These are phyloP conservation scores for Melampsora larici-populina DNA, from an alignment of 1,284 basidiomycete species.

Conservation along the genomic window DNA sequence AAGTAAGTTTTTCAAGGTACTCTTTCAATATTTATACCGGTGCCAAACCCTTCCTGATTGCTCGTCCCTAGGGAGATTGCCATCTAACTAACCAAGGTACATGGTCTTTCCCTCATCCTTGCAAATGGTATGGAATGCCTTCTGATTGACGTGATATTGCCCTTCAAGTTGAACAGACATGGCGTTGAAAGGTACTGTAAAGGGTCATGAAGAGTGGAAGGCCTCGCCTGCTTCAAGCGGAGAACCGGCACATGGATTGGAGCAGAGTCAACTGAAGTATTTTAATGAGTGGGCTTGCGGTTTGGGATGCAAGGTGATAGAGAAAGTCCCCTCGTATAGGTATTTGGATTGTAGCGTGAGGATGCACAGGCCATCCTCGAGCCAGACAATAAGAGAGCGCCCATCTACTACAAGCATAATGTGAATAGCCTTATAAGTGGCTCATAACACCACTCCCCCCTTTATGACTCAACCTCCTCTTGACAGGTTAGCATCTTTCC, in stretches of 20 bases:
- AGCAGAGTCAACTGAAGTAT: not conserved
- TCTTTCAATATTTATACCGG: not conserved
- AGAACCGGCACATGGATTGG: slow-evolving; percentile 15
- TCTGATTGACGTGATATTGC: not conserved
- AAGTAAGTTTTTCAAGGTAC: slow-evolving; percentile 54
- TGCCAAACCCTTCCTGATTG: not conserved
- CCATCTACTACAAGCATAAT: too few relatives aligned
- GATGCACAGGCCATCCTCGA: too few relatives aligned
- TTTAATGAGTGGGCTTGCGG: too few relatives aligned
- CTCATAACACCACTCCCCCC: too few relatives aligned
- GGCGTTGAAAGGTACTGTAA: slow-evolving; percentile 93
- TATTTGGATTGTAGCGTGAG: too few relatives aligned
- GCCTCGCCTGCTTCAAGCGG: slow-evolving; percentile 18
- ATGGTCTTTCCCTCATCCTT: not conserved
- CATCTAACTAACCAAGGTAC: slow-evolving; percentile 86
- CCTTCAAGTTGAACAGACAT: slow-evolving; percentile 65
- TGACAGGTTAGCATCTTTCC: too few relatives aligned
- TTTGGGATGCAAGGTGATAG: too few relatives aligned
- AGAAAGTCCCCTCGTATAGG: too few relatives aligned
- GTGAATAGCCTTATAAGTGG: too few relatives aligned
- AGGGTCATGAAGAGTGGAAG: slow-evolving; percentile 78
- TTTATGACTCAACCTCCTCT: too few relatives aligned
- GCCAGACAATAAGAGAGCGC: too few relatives aligned
- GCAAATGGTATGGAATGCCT: not conserved
- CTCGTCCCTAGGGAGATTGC: slow-evolving; percentile 61